Evolutionary conservation across 2,329 filamentous ascomycete species (phyloP), one percentile per base, ranked within the genome.

Genomic region (Escovopsis weberi): DNA sequence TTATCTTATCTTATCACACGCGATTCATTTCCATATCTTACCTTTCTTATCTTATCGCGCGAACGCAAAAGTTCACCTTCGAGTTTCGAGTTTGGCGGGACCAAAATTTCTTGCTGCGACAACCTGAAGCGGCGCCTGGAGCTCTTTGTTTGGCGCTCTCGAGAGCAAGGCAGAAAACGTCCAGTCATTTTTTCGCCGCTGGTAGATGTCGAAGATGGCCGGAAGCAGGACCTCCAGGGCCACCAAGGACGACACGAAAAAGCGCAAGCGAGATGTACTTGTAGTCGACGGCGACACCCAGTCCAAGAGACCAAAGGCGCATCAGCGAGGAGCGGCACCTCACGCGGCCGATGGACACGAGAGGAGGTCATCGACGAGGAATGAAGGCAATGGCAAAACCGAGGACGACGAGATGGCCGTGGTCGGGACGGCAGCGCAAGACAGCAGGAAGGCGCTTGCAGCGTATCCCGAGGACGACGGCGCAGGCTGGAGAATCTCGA

Each of bases 401-500:
- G 23, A 23, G 23, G 23, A 23, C 23, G 23, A 23, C 23, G 23
- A 23, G 23, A 23, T 4, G 23, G 23, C 23, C 23, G 23, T 6
- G 23, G 23, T 23, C 23, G 23, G 6, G 23, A 23, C 23, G 23
- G 23, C 23, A 40, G 36, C 37, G 12, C 38, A 19, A 33, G 12
- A n/a, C n/a, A 46, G 53, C 33, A 49, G 52, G 15, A 48, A 54
- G 39, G 52, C 55, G 37, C 39, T 56, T 40, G 43, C 53, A 43
- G 50, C 48, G 28, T 51, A 56, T 32, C 55, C 57, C 39, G 50
- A 56, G 28, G 50, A 59, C 37, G 50, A 53, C 33, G 58, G 59
- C 39, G 51, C 59, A 19, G 61, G 63, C 45, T 82, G 79, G 79
- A 70, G 65, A 50, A 58, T 82, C 23, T 80, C 78, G 4, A 71